Evolutionary conservation across 495 filamentous ascomycete species (phyloP).

Genomic region (Hamigera avellanea): DNA sequence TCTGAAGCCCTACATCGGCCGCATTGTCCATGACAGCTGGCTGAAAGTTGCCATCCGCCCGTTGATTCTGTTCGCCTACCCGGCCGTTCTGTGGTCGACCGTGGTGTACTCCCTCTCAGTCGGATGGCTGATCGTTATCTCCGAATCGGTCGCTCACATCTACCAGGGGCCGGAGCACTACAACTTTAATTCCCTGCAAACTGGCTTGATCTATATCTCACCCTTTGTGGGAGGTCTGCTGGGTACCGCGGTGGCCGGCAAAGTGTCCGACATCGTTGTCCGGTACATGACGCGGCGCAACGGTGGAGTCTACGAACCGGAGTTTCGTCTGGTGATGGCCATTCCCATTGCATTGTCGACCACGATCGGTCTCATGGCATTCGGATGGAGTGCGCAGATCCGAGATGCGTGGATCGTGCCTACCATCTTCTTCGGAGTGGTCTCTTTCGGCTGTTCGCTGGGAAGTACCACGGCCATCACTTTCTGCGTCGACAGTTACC

Average conservation of each 20-base stretch:
- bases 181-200: constrained; percentile 66
- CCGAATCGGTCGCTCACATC: constrained; percentile 70
- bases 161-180: constrained; percentile 57
- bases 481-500: constrained; percentile 86
- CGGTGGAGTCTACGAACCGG: constrained; percentile 87
- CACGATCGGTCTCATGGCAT: constrained; percentile 80
- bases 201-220: constrained; percentile 80
- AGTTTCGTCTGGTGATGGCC: constrained; percentile 90
- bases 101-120: constrained; percentile 79
- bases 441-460: constrained; percentile 88
- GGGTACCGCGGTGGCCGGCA: constrained; percentile 83
- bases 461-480: constrained; percentile 93
- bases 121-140: constrained; percentile 94
- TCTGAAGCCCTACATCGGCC: constrained; percentile 63
- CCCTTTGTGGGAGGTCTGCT: constrained; percentile 84
- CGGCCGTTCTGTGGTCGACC: constrained; percentile 81
- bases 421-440: constrained; percentile 81
- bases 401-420: constrained; percentile 82
- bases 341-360: constrained; percentile 70
- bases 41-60: constrained; percentile 62
- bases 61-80: constrained; percentile 78
- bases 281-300: constrained; percentile 72
- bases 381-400: constrained; percentile 75
- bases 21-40: constrained; percentile 71
- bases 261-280: constrained; percentile 76